Percentiles rank a stretch among this genome's conserved stretches.
These are phyloP conservation scores for Ceratocystis destructans DNA, from an alignment of 2,329 filamentous ascomycete genomes.

Conservation along the genomic window DNA sequence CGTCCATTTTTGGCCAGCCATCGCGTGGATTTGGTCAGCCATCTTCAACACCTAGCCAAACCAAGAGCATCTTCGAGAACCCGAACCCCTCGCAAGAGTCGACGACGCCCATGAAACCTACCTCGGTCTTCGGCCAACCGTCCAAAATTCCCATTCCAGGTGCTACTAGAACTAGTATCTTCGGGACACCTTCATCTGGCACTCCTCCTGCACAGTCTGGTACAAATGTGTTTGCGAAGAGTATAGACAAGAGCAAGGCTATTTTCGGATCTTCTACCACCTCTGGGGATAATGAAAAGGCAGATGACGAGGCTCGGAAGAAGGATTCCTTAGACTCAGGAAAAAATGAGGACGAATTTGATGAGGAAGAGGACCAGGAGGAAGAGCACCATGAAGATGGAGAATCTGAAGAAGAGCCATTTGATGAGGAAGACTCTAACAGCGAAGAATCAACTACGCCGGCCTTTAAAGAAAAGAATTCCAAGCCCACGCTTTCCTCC, in stretches of 20 bases:
- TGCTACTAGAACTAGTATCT: slow-evolving; percentile 16
- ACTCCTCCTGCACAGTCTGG: background rate
- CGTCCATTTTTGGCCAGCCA: background rate
- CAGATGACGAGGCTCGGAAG: background rate
- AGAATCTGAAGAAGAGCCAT: slow-evolving; percentile 8
- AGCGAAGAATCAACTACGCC: slow-evolving; percentile 25
- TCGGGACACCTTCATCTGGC: slow-evolving; percentile 20
- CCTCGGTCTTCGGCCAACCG: background rate
- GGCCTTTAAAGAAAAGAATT: slow-evolving; percentile 10
- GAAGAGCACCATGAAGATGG: slow-evolving; percentile 5
- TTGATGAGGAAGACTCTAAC: background rate
- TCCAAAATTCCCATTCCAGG: slow-evolving; percentile 7
- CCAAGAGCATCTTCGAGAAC: slow-evolving; percentile 7
- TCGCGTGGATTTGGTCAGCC: background rate
- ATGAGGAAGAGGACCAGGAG: slow-evolving; percentile 6
- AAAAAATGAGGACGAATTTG: background rate
- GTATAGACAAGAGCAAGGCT: slow-evolving; percentile 16
- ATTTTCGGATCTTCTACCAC: background rate
- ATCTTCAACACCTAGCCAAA: slow-evolving; percentile 8
- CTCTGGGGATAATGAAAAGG: background rate
- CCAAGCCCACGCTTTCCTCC: background rate
- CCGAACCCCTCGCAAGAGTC: slow-evolving; percentile 9
- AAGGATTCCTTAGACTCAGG: background rate
- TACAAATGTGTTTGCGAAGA: slow-evolving; percentile 14
- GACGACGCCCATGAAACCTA: background rate